A percentile compares a stretch with the other conserved stretches of the same genome.
These are phyloP conservation scores for Boletus reticulatus DNA, from an alignment of 768 basidiomycete genomes.

Conservation along the genomic window DNA sequence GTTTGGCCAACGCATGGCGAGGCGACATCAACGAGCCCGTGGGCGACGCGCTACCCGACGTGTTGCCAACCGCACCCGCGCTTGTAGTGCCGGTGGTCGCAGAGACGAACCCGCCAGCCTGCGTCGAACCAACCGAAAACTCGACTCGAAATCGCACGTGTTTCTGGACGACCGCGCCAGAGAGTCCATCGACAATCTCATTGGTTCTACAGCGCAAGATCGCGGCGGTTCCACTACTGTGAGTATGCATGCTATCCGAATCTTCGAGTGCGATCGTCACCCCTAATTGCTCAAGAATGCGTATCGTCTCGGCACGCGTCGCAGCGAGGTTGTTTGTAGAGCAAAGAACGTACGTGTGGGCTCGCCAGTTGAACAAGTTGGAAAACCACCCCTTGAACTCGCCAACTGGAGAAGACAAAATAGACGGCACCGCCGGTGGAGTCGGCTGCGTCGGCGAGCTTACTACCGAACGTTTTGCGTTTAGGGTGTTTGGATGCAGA, in stretches of 20 bases:
- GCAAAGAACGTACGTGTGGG: conserved; percentile 52
- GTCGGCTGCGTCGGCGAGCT: conserved; percentile 48
- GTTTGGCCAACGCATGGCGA: conserved; percentile 27
- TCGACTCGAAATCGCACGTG: conserved; percentile 84
- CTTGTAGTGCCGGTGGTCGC: conserved; percentile 9
- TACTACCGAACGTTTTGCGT: neutral
- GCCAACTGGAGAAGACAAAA: conserved; percentile 71
- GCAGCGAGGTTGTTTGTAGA: conserved; percentile 53
- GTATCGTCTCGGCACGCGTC: conserved; percentile 63
- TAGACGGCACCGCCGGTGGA: conserved; percentile 35
- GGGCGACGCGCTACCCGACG: conserved; percentile 15
- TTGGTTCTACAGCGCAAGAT: conserved; percentile 51
- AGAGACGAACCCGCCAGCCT: conserved; percentile 20
- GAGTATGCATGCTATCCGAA: conserved; percentile 26
- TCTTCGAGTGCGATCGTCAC: conserved; percentile 63
- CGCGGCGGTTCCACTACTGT: conserved; percentile 34
- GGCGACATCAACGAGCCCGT: conserved; percentile 21
- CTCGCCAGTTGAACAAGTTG: conserved; percentile 91
- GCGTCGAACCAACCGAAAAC: conserved; percentile 42
- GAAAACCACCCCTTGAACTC: conserved; percentile 74
- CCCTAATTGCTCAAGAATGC: conserved; percentile 65
- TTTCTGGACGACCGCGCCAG: conserved; percentile 54
- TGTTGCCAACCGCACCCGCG: too few species aligned
- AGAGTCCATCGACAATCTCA: conserved; percentile 42
- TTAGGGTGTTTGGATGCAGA: neutral